These are phyloP conservation scores for Botrytis tulipae DNA, from an alignment of 2,329 filamentous ascomycete species.

Conservation along the genomic window DNA sequence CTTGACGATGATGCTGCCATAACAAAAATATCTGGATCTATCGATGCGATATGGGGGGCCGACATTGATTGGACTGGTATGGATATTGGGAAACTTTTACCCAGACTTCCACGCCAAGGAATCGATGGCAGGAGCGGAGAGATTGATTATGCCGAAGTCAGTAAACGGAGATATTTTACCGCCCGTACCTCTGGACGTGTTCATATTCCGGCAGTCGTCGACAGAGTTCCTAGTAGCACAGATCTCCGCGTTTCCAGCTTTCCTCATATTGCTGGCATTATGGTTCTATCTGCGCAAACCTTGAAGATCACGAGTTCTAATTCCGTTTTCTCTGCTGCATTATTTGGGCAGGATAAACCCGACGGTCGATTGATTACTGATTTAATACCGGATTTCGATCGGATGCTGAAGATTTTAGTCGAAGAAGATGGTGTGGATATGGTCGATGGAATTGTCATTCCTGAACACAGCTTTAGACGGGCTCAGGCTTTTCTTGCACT, in stretches of 20 bases:
- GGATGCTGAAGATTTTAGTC: constrained; percentile 74
- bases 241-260: constrained; percentile 88
- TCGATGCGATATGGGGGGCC: constrained; percentile 81
- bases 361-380: constrained; percentile 77
- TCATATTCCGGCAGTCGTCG: constrained; percentile 81
- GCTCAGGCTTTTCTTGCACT: constrained; percentile 82
- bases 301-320: constrained; percentile 89
- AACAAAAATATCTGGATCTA: constrained; percentile 68
- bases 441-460: constrained; percentile 91
- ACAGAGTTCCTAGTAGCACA: constrained; percentile 65
- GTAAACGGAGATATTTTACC: constrained; percentile 75
- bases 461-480: constrained; percentile 91
- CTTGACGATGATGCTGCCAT: constrained; percentile 78
- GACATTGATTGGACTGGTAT: constrained; percentile 64
- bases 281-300: constrained; percentile 78
- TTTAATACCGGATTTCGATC: constrained; percentile 84
- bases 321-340: constrained; percentile 84
- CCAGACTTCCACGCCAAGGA: constrained; percentile 74
- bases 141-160: constrained; percentile 74
- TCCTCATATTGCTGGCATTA: constrained; percentile 94
- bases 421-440: constrained; percentile 83
- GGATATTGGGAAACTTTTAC: constrained; percentile 75
- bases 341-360: constrained; percentile 85
- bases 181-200: constrained; percentile 73
- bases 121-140: constrained; percentile 68